Percentiles rank a stretch among this genome's conserved stretches.
phyloP scores from a whole-genome alignment of 1,284 basidiomycete genomes.

The Naganishia cerealis region DNA sequence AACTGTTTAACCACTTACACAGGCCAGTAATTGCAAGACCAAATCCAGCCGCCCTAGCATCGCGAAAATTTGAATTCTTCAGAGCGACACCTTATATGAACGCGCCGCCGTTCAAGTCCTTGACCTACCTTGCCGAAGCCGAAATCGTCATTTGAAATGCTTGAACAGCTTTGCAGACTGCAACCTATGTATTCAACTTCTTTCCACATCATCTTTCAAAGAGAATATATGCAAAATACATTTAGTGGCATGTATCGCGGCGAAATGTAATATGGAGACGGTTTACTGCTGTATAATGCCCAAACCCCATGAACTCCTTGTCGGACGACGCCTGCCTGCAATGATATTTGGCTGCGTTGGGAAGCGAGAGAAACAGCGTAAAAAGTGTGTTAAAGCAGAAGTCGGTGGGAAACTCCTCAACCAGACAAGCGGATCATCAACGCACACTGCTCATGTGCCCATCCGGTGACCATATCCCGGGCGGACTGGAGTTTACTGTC shows the following conservation, averaged over 20 bases:
- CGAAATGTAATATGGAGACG: neutral
- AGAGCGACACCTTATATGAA: neutral
- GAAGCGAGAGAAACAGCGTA: neutral
- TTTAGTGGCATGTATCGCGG: neutral
- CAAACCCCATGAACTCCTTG: neutral
- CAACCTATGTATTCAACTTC: conserved; percentile 17
- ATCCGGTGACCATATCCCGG: neutral
- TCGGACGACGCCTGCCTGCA: neutral
- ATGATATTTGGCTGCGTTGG: neutral
- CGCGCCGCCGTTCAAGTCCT: neutral
- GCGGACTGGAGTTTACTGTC: neutral
- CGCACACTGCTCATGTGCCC: conserved; percentile 10
- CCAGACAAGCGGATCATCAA: neutral
- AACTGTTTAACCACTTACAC: neutral
- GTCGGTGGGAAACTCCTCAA: neutral
- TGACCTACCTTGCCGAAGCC: neutral
- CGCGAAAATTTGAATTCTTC: neutral
- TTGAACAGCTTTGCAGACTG: conserved; percentile 1
- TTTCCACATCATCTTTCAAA: conserved; percentile 14
- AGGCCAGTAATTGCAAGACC: conserved; percentile 21
- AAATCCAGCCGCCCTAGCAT: neutral
- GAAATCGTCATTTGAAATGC: neutral
- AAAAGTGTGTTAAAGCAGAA: no score
- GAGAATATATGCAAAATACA: neutral
- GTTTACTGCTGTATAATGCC: conserved; percentile 8